Evolutionary conservation across 2,329 filamentous ascomycete species (phyloP), one percentile per base, ranked within the genome.

Genomic region (Sporothrix humicola): DNA sequence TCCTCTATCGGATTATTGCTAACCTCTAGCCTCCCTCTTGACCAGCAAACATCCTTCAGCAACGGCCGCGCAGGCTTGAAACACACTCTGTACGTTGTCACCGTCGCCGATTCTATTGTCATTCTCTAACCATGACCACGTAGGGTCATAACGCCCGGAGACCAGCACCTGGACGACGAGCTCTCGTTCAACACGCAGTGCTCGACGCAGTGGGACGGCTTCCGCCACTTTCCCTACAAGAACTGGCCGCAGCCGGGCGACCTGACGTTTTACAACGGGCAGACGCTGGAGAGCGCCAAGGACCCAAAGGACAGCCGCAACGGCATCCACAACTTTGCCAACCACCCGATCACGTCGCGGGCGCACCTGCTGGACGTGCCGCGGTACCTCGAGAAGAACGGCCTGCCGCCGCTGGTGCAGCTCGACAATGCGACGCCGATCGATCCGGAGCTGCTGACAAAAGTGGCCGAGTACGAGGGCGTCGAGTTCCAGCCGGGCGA

Each of bases 191-290:
- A 83, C 73, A 83, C 81, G 4, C 82, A 83, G 75, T 77, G 79
- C 17, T 79, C 78, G 69, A 79, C 77, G 20, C 81, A 83, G 54
- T 83, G 82, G 82, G 82, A 83, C 69, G 82, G 82, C 1, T 81
- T 83, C 72, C 73, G 81, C 17, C 82, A 83, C 72, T 82, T 79
- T 37, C 79, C 78, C 0, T 83, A 82, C 71, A 82, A 83, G 74
- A 78, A 81, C 54, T 69, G 66, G 66, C 66, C 66, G 13, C 37
- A 20, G 23, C 8, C 42, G 20, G 66, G 66, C 13, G 66, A 69
- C 15, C 26, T 69, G 50, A 52, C 48, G 48, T 69, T 69, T 10
- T 69, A 69, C 66, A 69, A 69, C 50, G 66, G 66, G 2, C 66
- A 69, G 66, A 56, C 66, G 8, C 56, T 52, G 20, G 66, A 56